A percentile compares a stretch with the other conserved stretches of the same genome.
phyloP scores from a whole-genome alignment of 805 yeast species.

The Kazachstania taianensis region DNA sequence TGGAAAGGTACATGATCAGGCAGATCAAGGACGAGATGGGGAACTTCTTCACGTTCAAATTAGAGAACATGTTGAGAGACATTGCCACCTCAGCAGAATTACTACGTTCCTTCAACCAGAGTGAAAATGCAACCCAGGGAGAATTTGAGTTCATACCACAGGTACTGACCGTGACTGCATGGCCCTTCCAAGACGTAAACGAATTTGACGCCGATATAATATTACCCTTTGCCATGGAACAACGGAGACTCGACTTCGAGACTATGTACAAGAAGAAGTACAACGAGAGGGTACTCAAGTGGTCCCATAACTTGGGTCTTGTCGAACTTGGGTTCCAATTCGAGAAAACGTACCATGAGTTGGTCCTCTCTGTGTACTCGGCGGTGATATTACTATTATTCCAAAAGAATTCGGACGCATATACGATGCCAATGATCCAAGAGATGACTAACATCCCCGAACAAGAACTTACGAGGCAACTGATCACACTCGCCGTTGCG shows the following conservation, averaged over 20 bases:
- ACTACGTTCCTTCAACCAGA: slow-evolving; percentile 7
- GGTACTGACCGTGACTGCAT: slow-evolving; percentile 50
- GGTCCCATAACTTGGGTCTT: slow-evolving; percentile 81
- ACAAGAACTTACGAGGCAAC: slow-evolving; percentile 60
- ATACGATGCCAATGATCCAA: slow-evolving; percentile 52
- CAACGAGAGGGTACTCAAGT: slow-evolving; percentile 49
- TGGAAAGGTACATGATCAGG: slow-evolving; percentile 60
- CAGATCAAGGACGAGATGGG: slow-evolving; percentile 71
- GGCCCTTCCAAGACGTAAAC: slow-evolving; percentile 49
- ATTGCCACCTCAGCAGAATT: slow-evolving; percentile 47
- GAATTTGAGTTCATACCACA: slow-evolving; percentile 37
- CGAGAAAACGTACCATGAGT: slow-evolving; percentile 60
- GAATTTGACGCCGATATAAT: slow-evolving; percentile 24
- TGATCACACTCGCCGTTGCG: slow-evolving; percentile 77
- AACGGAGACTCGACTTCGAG: slow-evolving; percentile 38
- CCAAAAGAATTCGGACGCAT: slow-evolving; percentile 37
- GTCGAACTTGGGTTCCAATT: slow-evolving; percentile 68
- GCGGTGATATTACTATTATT: slow-evolving; percentile 72
- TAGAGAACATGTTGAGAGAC: slow-evolving; percentile 83
- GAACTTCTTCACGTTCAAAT: slow-evolving; percentile 61
- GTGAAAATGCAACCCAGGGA: no score
- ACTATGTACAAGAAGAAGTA: slow-evolving; percentile 41
- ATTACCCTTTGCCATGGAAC: slow-evolving; percentile 37
- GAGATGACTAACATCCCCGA: slow-evolving; percentile 63
- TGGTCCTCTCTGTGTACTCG: slow-evolving; percentile 71